phyloP scores from a whole-genome alignment of 768 basidiomycete genomes.

The Rhodotorula diobovata region DNA sequence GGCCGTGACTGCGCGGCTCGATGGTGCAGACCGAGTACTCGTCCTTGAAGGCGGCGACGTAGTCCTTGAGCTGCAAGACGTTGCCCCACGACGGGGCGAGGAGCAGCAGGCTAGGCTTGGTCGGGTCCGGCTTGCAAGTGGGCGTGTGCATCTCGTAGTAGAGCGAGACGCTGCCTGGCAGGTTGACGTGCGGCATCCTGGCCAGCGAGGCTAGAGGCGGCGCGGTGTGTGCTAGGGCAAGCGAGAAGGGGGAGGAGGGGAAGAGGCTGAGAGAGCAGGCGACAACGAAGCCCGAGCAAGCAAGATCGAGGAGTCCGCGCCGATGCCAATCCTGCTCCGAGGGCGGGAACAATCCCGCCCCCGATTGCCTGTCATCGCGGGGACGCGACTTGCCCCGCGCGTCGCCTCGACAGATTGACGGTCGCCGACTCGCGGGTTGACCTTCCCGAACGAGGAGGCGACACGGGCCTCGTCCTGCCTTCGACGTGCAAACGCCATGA shows the following conservation, averaged over 20 bases:
- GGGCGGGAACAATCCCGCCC: too few species aligned
- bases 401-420: not conserved
- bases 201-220: not conserved
- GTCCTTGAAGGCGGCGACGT: slow-evolving; percentile 14
- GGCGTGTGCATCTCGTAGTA: slow-evolving; percentile 21
- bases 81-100: slow-evolving; percentile 19
- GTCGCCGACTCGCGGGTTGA: not conserved
- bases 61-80: not conserved
- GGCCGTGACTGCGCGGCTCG: slow-evolving; percentile 13
- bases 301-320: too few species aligned
- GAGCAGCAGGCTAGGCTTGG: slow-evolving; percentile 17
- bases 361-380: too few species aligned
- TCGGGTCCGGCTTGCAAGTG: not conserved
- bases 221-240: not conserved
- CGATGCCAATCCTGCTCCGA: too few species aligned
- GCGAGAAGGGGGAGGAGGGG: too few species aligned
- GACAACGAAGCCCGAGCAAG: too few species aligned
- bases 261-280: not conserved
- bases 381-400: too few species aligned
- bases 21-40: slow-evolving; percentile 3
- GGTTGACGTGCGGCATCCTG: slow-evolving; percentile 8
- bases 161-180: slow-evolving; percentile 11
- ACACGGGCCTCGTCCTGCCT: too few species aligned
- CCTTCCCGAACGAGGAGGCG: not conserved
- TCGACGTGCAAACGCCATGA: too few species aligned